Base-by-base conservation (phyloP, 163 green algal species). In the Chlamydomonas reinhardtii region DNA sequence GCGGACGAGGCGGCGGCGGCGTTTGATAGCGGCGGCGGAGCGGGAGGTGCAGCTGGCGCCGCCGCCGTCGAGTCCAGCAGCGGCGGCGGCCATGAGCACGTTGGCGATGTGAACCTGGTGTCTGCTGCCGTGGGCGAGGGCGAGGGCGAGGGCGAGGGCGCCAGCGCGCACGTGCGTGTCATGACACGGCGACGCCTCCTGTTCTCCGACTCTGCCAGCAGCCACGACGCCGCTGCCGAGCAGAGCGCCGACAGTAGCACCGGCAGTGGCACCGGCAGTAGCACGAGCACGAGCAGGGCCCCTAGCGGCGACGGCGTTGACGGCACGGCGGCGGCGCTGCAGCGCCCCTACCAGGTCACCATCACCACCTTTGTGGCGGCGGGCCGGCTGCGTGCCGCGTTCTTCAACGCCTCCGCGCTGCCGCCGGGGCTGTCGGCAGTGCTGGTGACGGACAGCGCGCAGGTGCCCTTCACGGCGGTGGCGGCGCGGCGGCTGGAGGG, bases 311-410 rank as follows among this genome's bases (percentile, higher is more conserved):
- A 68, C 61, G 59, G 20, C 61, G 61, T 17, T 22, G 61, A 17
- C 48, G 20, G 17, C 59, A 66, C 24, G 24, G 73, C 73, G 24
- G 52, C 73, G 12, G 1, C 37, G 20, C 24, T 85, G 29, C 48
- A 70, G 29, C 76, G 48, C 48, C 77, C 77, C 20, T 85, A 85
- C 66, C 76, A 84, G 77, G 77, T 85, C 0, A 85, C 77, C 4
- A 39, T 85, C 9, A 85, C 77, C 0, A 71, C 77, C 14, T 76
- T 59, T 25, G 66, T 85, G 16, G 69, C 37, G 12, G 72, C 31
- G 34, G 84, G 56, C 17, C 27, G 68, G 29, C 76, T 89, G 35
- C 69, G 74, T 1, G 22, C 84, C 4, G 37, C 27, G 3, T 89
- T 62, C 56, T 89, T 89, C 48, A 37, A 37, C 12, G 84, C 73